Conservation (phyloP, 2,329 filamentous ascomycete genomes). For the Neofusicoccum umdonicola region DNA sequence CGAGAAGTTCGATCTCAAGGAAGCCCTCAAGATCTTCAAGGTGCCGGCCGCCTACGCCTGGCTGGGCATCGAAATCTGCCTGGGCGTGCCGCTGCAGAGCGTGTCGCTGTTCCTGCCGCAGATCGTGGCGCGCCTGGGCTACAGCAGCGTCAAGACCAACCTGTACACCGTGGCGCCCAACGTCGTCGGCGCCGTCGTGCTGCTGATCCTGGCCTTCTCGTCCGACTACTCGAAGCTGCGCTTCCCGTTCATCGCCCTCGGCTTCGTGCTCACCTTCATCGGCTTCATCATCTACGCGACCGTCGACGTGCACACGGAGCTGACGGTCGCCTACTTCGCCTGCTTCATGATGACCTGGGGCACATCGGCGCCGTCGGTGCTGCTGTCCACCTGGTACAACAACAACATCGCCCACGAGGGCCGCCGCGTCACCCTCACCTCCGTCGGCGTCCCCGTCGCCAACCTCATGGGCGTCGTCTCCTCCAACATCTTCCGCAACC, state of each 20-base stretch:
- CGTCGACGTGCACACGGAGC: slow-evolving; percentile 57
- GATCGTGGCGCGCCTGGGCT: slow-evolving; percentile 55
- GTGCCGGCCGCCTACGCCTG: slow-evolving; percentile 55
- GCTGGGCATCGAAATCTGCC: slow-evolving; percentile 57
- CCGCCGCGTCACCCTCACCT: slow-evolving; percentile 66
- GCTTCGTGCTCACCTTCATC: slow-evolving; percentile 70
- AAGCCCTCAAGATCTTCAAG: slow-evolving; percentile 54
- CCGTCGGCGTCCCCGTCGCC: slow-evolving; percentile 69
- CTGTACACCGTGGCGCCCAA: slow-evolving; percentile 81
- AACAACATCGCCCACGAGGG: slow-evolving; percentile 80
- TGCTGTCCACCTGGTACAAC: slow-evolving; percentile 71
- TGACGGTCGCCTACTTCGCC: slow-evolving; percentile 71
- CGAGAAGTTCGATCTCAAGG: slow-evolving; percentile 53
- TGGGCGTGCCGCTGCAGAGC: slow-evolving; percentile 58
- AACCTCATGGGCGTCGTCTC: slow-evolving; percentile 74
- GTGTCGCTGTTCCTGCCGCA: slow-evolving; percentile 59
- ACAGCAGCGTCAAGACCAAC: slow-evolving; percentile 65
- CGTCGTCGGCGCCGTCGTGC: slow-evolving; percentile 68
- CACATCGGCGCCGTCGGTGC: slow-evolving; percentile 69
- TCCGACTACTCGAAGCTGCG: slow-evolving; percentile 66
- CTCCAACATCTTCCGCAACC: slow-evolving; percentile 48
- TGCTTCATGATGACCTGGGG: slow-evolving; percentile 84
- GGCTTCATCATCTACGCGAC: slow-evolving; percentile 78
- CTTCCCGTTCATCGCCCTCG: slow-evolving; percentile 71
- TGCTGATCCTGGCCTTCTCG: slow-evolving; percentile 69